A percentile compares a stretch with the other conserved stretches of the same genome.
Evolutionary conservation across 345 rosid genomes (phyloP).

Genomic region (Linum tenue): DNA sequence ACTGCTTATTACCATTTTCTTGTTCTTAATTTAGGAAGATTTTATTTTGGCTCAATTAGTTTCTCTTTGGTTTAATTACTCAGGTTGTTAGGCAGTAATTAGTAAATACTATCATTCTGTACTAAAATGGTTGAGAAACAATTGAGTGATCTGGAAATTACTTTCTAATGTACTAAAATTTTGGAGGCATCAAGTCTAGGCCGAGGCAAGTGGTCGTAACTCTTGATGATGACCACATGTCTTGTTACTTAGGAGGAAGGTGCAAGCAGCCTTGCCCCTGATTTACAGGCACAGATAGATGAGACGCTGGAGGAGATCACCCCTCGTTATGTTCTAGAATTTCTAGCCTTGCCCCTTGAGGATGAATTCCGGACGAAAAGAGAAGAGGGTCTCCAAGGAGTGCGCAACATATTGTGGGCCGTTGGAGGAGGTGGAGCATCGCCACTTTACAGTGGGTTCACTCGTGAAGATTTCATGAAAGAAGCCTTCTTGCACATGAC

Average conservation of each 20-base stretch:
- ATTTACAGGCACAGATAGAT: conserved; percentile 74
- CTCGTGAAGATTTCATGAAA: conserved; percentile 82
- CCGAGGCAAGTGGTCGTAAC: background rate
- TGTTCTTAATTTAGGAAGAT: background rate
- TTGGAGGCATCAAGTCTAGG: background rate
- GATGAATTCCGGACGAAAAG: conserved; percentile 51
- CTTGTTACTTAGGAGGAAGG: conserved; percentile 69
- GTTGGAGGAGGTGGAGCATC: conserved; percentile 97
- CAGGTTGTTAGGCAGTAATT: background rate
- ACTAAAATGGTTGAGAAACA: background rate
- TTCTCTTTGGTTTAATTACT: background rate
- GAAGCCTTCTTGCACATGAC: conserved; percentile 78
- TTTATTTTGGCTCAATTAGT: no score
- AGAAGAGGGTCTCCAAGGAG: conserved; percentile 71
- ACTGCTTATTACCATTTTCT: background rate
- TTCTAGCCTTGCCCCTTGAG: conserved; percentile 67
- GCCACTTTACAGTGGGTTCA: conserved; percentile 77
- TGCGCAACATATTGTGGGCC: conserved; percentile 78
- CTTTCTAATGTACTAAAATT: no score
- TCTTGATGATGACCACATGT: conserved; percentile 1
- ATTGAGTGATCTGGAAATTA: background rate
- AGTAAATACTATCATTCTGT: background rate
- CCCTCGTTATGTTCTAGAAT: conserved; percentile 74
- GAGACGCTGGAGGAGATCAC: conserved; percentile 94
- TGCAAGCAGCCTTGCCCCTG: conserved; percentile 78